Base-by-base conservation (phyloP, 139 green algal species). In the Coccomyxa sp. region DNA sequence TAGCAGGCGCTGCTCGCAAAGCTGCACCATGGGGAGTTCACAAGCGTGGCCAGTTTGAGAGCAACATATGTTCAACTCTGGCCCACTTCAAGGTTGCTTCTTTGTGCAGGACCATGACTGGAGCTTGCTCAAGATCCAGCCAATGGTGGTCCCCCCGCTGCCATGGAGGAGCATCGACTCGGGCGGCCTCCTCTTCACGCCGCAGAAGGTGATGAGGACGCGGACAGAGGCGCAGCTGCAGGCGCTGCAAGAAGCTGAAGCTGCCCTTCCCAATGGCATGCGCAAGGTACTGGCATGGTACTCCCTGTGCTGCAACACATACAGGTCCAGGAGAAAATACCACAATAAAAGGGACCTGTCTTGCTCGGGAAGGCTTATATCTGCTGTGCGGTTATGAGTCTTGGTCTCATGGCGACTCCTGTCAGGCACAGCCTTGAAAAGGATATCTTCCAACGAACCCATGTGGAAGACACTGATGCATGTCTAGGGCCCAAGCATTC, bases 101-200 rank as follows among this genome's bases (percentile, higher is more conserved):
- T n/a, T 12, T 40, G 41, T n/a, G 31, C 85, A 90, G 72, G 35
- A 88, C 35, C 78, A 82, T 39, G 82, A 82, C 34, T 68, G 82
- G 75, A 73, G 83, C 5, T 82, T 88, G 24, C 39, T 38, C 27
- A 24, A 78, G 54, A 89, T 86, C 77, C 77, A 87, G 81, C 93
- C 93, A 34, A 97, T 96, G 91, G 44, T 97, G 58, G 78, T 97
- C 6, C 88, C 87, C 39, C 92, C 93, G 7, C 80, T 86, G 40
- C 91, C 91, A 24, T 97, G 93, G 93, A 79, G 38, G 0, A 24
- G 58, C 8, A 76, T 82, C 70, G 86, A 89, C n/a, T 24, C 29
- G 0, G 93, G 93, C 0, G 93, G 89, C 50, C 81, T 93, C 75
- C 79, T 97, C 7, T 88, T 82, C 10, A 83, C 86, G 55, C 78